Conservation (phyloP, 129 eudicot species). For the Tanacetum coccineum region DNA sequence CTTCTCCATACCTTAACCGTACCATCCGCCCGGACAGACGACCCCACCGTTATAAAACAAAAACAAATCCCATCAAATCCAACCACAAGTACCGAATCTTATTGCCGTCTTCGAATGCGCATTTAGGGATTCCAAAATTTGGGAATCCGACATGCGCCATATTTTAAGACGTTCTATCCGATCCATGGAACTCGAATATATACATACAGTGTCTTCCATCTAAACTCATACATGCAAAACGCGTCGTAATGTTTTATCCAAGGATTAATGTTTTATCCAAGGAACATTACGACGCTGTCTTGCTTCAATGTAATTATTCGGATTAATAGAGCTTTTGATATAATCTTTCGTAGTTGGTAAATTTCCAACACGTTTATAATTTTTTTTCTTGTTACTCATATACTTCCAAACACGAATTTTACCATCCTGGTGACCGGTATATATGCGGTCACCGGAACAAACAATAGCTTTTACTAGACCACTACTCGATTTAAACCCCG, state of each 20-base stretch:
- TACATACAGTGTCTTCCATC: constrained; percentile 50
- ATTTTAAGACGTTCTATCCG: no score
- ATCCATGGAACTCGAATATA: constrained; percentile 94
- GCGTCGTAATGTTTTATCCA: constrained; percentile 80
- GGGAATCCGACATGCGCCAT: no score
- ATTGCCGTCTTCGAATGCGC: no score
- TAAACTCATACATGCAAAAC: constrained; percentile 61
- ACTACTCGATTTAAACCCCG: constrained; percentile 77
- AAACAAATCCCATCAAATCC: no score
- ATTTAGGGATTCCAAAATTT: no score
- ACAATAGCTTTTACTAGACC: constrained; percentile 91
- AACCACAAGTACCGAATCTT: no score
- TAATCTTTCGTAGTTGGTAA: constrained; percentile 71
- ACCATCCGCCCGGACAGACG: no score
- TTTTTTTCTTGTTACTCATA: constrained; percentile 22
- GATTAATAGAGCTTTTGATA: constrained; percentile 56
- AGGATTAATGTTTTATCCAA: no score
- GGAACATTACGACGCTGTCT: constrained; percentile 63
- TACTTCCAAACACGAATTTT: constrained; percentile 77
- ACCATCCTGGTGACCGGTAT: constrained; percentile 94
- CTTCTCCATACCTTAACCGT: constrained; percentile 87
- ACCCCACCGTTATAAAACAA: no score
- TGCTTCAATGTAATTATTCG: constrained; percentile 54
- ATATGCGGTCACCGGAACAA: constrained; percentile 45
- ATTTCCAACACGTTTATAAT: constrained; percentile 60